Percentiles rank a stretch among this genome's conserved stretches.
These are phyloP conservation scores for Chamaenerion angustifolium DNA, from an alignment of 345 rosid species.

Conservation along the genomic window DNA sequence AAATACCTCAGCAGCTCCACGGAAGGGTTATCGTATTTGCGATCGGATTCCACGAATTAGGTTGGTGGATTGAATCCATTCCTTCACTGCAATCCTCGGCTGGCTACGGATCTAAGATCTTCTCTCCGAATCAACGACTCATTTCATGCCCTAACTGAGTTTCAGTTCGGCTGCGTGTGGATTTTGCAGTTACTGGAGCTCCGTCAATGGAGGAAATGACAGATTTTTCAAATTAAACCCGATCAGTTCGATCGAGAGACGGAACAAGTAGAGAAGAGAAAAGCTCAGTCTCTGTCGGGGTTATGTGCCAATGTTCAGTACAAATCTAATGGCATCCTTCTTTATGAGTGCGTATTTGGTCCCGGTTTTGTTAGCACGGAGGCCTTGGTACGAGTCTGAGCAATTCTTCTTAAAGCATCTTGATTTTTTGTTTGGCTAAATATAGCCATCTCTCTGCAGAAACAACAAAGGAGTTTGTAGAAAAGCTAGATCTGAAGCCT, in stretches of 20 bases:
- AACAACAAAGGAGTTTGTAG: constrained; percentile 90
- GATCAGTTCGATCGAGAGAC: no score
- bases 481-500: constrained; percentile 62
- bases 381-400: constrained; percentile 18
- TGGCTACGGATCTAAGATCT: background rate
- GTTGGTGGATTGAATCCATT: no score
- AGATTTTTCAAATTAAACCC: no score
- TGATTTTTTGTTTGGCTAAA: background rate
- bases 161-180: constrained; percentile 7
- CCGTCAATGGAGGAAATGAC: constrained; percentile 52
- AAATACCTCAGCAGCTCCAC: no score
- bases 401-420: no score
- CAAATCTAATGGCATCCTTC: constrained; percentile 62
- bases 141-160: background rate
- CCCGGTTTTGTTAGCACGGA: constrained; percentile 90
- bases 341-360: constrained; percentile 89
- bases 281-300: no score
- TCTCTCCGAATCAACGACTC: background rate
- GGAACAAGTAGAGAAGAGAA: no score
- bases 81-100: background rate
- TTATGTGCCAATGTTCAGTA: constrained; percentile 87
- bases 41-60: no score
- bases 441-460: constrained; percentile 23
- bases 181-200: constrained; percentile 7
- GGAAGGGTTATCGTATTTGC: no score